Percentiles rank a stretch among this genome's conserved stretches.
phyloP scores from a whole-genome alignment of 305 asterid species.

The Euphrasia arctica region DNA sequence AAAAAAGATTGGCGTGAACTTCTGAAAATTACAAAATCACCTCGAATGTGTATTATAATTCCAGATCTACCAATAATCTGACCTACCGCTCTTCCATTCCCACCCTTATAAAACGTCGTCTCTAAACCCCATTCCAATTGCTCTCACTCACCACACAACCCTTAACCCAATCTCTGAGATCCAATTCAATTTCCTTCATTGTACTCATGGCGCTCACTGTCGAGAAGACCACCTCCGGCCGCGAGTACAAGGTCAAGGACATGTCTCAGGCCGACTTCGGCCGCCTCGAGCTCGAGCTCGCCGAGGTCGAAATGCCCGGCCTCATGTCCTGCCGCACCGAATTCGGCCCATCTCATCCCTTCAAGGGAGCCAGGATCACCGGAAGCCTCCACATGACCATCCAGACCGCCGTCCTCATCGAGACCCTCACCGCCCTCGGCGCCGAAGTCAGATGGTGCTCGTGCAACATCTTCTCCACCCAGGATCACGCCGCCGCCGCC shows the following conservation, averaged over 20 bases:
- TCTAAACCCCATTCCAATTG: not conserved
- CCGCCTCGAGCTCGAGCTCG: slow-evolving; percentile 29
- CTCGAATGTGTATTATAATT: not conserved
- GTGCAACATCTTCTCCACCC: slow-evolving; percentile 7
- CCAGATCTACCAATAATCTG: slow-evolving; percentile 2
- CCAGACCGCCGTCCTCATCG: slow-evolving; percentile 5
- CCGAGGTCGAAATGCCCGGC: slow-evolving; percentile 28
- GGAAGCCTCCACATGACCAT: slow-evolving; percentile 11
- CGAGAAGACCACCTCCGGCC: slow-evolving; percentile 38
- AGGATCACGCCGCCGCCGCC: slow-evolving; percentile 6
- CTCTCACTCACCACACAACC: not conserved
- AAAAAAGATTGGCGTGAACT: not conserved
- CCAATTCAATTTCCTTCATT: not conserved
- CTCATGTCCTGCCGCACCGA: slow-evolving; percentile 38
- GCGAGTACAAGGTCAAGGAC: slow-evolving; percentile 42
- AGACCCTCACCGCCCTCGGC: slow-evolving; percentile 3
- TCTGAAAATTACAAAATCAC: not conserved
- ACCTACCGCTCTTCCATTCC: not conserved
- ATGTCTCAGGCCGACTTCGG: slow-evolving; percentile 34
- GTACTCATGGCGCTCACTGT: slow-evolving; percentile 30
- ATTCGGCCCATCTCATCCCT: slow-evolving; percentile 42
- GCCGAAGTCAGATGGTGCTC: slow-evolving; percentile 8
- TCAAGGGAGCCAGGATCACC: slow-evolving; percentile 12
- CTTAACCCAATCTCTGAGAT: not conserved
- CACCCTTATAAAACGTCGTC: not conserved